A percentile compares a stretch with the other conserved stretches of the same genome.
These are phyloP conservation scores for Penicillium salamii DNA, from an alignment of 495 filamentous ascomycete genomes.

Conservation along the genomic window DNA sequence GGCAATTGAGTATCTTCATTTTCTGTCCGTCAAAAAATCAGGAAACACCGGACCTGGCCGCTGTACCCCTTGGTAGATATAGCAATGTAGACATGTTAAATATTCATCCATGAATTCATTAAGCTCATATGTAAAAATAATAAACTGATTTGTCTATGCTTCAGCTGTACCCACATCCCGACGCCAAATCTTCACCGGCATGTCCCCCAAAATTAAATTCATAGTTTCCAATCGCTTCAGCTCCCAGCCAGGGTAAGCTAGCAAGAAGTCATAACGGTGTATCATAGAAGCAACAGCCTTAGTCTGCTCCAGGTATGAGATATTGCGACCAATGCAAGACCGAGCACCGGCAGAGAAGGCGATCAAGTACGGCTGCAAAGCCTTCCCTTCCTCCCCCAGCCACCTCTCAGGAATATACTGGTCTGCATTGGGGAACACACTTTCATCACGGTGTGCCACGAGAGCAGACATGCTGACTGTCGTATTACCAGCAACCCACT, in stretches of 20 bases:
- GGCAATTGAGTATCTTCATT: too few species aligned
- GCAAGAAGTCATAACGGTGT: conserved; percentile 42
- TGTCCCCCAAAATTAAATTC: conserved; percentile 35
- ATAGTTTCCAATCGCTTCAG: conserved; percentile 36
- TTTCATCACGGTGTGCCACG: conserved; percentile 29
- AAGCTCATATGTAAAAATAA: too few species aligned
- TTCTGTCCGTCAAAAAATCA: too few species aligned
- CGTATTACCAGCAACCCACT: conserved; percentile 31
- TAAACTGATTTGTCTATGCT: conserved; percentile 4
- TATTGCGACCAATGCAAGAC: conserved; percentile 46
- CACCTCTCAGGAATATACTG: conserved; percentile 38
- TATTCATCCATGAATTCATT: too few species aligned
- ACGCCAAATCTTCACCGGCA: conserved; percentile 46
- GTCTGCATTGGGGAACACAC: conserved; percentile 29
- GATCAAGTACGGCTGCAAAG: conserved; percentile 41
- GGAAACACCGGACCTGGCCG: too few species aligned
- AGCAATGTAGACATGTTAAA: too few species aligned
- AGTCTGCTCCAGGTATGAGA: conserved; percentile 44
- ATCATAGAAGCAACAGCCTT: conserved; percentile 41
- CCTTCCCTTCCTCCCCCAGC: conserved; percentile 37
- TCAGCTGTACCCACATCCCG: conserved; percentile 10
- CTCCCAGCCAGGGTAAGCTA: conserved; percentile 38
- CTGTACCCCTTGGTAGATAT: too few species aligned
- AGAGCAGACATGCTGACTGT: conserved; percentile 33
- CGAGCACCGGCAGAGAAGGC: conserved; percentile 41